These are phyloP conservation scores for Penicillium sp. DNA, from an alignment of 2,329 filamentous ascomycete genomes.

Conservation along the genomic window DNA sequence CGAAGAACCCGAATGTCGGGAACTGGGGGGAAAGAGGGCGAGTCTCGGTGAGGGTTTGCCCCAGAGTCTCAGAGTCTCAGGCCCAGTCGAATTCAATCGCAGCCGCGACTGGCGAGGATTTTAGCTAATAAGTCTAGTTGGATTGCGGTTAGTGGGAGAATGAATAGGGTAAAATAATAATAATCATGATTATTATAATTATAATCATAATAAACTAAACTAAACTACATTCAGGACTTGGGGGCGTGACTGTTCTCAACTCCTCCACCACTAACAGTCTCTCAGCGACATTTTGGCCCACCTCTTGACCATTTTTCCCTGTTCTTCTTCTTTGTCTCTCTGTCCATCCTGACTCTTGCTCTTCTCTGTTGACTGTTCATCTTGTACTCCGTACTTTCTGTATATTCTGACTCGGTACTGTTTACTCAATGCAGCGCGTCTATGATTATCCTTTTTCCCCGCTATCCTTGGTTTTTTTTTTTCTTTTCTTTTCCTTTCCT, in stretches of 20 bases:
- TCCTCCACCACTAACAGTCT: neutral
- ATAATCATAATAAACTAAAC: neutral
- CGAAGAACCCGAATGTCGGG: neutral
- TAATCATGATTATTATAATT: neutral
- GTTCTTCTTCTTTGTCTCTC: neutral
- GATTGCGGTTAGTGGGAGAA: neutral
- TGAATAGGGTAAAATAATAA: neutral
- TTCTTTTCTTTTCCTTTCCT: neutral
- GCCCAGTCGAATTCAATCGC: constrained; percentile 5
- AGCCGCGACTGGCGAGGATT: constrained; percentile 16
- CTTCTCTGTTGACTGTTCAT: too few species aligned
- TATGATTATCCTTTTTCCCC: neutral
- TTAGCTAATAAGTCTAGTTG: neutral
- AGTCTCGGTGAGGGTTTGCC: neutral
- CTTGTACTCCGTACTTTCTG: too few species aligned
- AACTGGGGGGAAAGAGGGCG: neutral
- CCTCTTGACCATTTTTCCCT: neutral
- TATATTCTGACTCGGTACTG: neutral
- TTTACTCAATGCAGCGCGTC: neutral
- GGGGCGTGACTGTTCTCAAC: constrained; percentile 8
- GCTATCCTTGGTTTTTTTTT: neutral
- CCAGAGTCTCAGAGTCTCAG: neutral
- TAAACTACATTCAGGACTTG: constrained; percentile 4
- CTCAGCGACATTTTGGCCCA: constrained; percentile 5
- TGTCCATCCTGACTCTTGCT: neutral